Evolutionary conservation across 2,329 filamentous ascomycete genomes (phyloP), one percentile per base, ranked within the genome.

Genomic region (Fusarium euwallaceae): DNA sequence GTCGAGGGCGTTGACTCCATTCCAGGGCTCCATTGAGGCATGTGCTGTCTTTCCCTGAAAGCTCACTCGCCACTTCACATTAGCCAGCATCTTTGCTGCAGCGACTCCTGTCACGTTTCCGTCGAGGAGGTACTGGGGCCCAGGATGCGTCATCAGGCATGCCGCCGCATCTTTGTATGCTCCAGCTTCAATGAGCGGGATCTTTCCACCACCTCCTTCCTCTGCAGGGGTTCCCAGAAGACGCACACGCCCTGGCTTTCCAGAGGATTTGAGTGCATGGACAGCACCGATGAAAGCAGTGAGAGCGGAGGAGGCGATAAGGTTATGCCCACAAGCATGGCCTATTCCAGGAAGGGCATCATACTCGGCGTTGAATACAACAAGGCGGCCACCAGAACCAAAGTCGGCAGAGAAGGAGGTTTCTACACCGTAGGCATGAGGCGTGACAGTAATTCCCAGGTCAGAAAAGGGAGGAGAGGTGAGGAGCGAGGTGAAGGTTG

Each of bases 351-450:
- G 69, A 0, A 75, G 72, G 0, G 72, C 72, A 22, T 75, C 72
- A 16, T 75, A 75, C 48, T 74, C 72, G 4, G 72, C 72, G 4
- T 75, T 75, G 36, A 75, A 73, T 6, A 73, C 62, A 11, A 73
- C 58, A 16, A 75, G 60, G 8, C 59, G 72, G 5, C 72, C 72
- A 8, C 39, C 43, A 2, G 61, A 64, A 9, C 72, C 71, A n/a
- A 17, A 74, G 39, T 74, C 71, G 14, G 71, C 65, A 39, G 71
- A 60, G 55, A 74, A 74, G 0, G 72, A 62, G 2, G 72, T 74
- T 14, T 74, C 24, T 6, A 74, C 29, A 1, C 61, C 45, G 7
- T 74, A 72, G 2, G 72, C 64, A 29, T 51, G 60, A 3, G 68
- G 61, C 1, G 71, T 75, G 3, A 72, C 69, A 4, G 36, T 48